These are phyloP conservation scores for Globisporangium mamillatum DNA, from an alignment of 352 stramenopile genomes.

Conservation along the genomic window DNA sequence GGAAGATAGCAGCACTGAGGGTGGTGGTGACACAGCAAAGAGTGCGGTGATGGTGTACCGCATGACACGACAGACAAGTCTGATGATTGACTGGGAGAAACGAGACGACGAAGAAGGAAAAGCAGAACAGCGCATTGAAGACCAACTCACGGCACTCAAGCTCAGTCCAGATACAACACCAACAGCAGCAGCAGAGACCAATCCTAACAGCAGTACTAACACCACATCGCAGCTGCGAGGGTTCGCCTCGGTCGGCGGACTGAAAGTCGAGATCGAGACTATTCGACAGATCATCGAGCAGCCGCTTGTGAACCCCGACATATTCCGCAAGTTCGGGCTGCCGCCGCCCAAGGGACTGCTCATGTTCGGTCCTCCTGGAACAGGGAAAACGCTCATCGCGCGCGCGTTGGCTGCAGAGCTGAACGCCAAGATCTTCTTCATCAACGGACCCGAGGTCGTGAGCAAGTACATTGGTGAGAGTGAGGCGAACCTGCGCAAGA, in stretches of 20 bases:
- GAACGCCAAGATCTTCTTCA: conserved; percentile 91
- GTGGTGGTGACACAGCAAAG: not conserved
- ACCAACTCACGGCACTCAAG: conserved; percentile 8
- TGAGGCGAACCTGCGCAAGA: conserved; percentile 72
- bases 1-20: not conserved
- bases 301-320: conserved; percentile 90
- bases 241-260: conserved; percentile 82
- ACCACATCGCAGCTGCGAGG: conserved; percentile 29
- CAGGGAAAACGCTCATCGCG: conserved; percentile 96
- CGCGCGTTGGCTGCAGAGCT: conserved; percentile 91
- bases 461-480: conserved; percentile 94
- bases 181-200: not conserved
- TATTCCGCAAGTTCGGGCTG: conserved; percentile 93
- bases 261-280: conserved; percentile 91
- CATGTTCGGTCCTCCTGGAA: conserved; percentile 94
- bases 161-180: not conserved
- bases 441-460: conserved; percentile 96
- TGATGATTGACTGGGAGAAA: conserved; percentile 10
- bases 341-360: conserved; percentile 94
- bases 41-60: conserved; percentile 3
- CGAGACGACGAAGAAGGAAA: not conserved
- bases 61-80: conserved; percentile 4
- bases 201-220: not conserved
- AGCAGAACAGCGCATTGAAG: not conserved
- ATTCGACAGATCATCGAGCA: conserved; percentile 97